Conservation (phyloP, 1,139 yeast genomes). For the Lodderomyces metapsilosis region DNA sequence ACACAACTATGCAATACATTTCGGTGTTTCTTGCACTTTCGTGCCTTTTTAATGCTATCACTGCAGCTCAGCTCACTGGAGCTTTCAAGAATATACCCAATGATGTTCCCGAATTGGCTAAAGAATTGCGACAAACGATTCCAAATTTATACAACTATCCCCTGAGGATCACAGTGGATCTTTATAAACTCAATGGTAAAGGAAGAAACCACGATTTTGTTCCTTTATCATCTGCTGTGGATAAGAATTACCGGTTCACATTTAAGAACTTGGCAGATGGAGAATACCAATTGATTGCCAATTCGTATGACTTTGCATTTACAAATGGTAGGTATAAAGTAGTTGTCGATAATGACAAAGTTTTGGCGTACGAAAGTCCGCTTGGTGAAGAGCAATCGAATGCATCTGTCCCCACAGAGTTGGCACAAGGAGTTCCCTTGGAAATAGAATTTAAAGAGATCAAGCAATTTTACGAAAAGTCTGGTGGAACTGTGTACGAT, state of each 20-base stretch:
- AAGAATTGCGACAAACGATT: conserved; percentile 18
- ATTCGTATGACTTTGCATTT: conserved; percentile 39
- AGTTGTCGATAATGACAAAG: conserved; percentile 18
- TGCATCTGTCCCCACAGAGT: conserved; percentile 17
- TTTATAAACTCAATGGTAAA: conserved; percentile 17
- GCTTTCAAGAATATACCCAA: conserved; percentile 26
- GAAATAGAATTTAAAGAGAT: conserved; percentile 20
- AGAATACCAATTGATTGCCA: conserved; percentile 32
- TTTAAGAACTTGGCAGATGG: conserved; percentile 29
- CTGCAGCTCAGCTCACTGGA: conserved; percentile 19
- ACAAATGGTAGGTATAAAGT: conserved; percentile 26
- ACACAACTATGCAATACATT: neutral
- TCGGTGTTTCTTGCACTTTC: neutral
- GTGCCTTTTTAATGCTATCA: neutral
- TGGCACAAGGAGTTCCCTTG: conserved; percentile 22
- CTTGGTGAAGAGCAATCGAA: conserved; percentile 20
- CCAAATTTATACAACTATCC: conserved; percentile 39
- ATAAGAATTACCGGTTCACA: conserved; percentile 25
- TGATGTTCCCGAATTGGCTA: conserved; percentile 22
- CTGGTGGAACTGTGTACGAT: conserved; percentile 31
- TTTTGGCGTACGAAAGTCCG: conserved; percentile 24
- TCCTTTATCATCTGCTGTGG: conserved; percentile 19
- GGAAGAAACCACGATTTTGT: conserved; percentile 10
- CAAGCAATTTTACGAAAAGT: conserved; percentile 37
- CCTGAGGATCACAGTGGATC: conserved; percentile 32